phyloP scores from a whole-genome alignment of 2,329 filamentous ascomycete species.

The Fusarium temperatum region DNA sequence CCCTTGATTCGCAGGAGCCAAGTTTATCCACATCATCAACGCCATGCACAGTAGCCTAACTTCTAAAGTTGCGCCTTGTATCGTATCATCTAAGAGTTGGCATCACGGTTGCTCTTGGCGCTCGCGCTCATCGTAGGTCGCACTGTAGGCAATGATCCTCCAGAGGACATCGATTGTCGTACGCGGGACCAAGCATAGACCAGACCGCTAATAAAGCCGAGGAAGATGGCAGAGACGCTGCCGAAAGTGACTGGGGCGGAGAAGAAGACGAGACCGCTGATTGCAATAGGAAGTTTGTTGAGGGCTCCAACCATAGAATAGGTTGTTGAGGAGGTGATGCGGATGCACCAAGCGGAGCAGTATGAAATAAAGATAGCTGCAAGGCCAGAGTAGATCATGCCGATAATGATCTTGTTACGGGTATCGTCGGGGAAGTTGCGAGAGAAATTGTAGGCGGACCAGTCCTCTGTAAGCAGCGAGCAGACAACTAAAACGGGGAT shows the following conservation, averaged over 20 bases:
- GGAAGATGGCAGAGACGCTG: conserved; percentile 87
- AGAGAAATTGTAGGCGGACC: conserved; percentile 83
- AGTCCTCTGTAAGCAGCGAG: conserved; percentile 88
- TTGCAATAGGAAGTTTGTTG: conserved; percentile 96
- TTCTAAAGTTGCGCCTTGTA: neutral
- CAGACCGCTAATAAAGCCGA: conserved; percentile 92
- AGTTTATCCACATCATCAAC: neutral
- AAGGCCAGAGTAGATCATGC: conserved; percentile 94
- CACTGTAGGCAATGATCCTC: conserved; percentile 74
- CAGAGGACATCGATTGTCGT: conserved; percentile 74
- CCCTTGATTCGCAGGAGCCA: neutral
- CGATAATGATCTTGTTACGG: conserved; percentile 81
- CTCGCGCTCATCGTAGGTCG: conserved; percentile 82
- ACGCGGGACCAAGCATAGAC: conserved; percentile 78
- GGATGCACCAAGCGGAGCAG: conserved; percentile 98
- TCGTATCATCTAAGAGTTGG: conserved; percentile 60
- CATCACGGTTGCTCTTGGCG: conserved; percentile 88
- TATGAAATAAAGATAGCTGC: conserved; percentile 99
- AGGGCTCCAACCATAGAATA: conserved; percentile 98
- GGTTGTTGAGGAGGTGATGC: conserved; percentile 95
- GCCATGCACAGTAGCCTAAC: neutral
- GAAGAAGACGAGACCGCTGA: conserved; percentile 95
- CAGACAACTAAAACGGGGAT: conserved; percentile 88
- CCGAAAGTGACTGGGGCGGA: conserved; percentile 91
- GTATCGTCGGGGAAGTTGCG: conserved; percentile 88